A percentile compares a stretch with the other conserved stretches of the same genome.
Evolutionary conservation across 306 rosid genomes (phyloP).

Genomic region (Cicer chorassanicum): DNA sequence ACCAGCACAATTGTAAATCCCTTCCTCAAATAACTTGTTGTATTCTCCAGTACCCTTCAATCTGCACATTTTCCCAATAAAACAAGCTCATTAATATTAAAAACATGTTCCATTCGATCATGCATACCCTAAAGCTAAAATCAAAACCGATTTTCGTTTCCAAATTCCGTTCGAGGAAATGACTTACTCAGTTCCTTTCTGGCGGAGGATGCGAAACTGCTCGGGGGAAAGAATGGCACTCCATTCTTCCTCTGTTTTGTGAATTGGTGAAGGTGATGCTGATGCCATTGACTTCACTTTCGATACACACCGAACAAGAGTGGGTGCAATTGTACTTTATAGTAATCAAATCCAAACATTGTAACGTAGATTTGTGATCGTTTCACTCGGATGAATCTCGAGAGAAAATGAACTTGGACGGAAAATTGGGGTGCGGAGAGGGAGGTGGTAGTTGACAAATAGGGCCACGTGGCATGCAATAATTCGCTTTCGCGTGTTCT

Average conservation of each 20-base stretch:
- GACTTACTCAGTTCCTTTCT: conserved; percentile 80
- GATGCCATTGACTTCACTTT: conserved; percentile 8
- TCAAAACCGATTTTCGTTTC: not conserved
- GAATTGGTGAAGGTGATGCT: not conserved
- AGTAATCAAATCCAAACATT: not conserved
- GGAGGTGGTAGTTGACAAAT: not conserved
- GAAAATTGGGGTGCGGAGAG: not conserved
- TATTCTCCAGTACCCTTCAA: conserved; percentile 77
- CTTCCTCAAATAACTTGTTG: conserved; percentile 76
- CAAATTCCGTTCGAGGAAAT: not conserved
- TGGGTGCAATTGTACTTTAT: not conserved
- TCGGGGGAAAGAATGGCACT: conserved; percentile 73
- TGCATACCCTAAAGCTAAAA: not conserved
- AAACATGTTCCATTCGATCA: no score
- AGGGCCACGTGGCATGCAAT: not conserved
- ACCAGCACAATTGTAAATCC: conserved; percentile 77
- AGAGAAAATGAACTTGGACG: not conserved
- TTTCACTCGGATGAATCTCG: not conserved
- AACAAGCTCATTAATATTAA: no score
- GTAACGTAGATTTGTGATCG: not conserved
- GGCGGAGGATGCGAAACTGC: conserved; percentile 82
- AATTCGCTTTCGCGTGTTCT: no score
- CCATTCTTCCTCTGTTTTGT: conserved; percentile 17
- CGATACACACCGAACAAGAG: not conserved
- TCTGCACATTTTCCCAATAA: conserved; percentile 49